These are phyloP conservation scores for Xylaria castorea DNA, from an alignment of 495 filamentous ascomycete genomes.

Conservation along the genomic window DNA sequence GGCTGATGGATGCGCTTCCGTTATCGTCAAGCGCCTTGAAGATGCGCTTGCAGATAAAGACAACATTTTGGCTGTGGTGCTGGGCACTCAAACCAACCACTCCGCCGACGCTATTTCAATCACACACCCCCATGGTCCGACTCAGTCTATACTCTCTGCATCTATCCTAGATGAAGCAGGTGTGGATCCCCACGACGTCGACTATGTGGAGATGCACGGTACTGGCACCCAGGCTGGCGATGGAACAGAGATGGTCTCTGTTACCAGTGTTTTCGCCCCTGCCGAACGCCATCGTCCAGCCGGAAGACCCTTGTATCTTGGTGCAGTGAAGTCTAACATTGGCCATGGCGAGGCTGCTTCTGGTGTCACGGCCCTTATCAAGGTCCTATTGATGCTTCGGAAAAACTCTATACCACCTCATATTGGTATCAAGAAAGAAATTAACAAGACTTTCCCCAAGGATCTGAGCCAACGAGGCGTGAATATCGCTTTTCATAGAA, in stretches of 20 bases:
- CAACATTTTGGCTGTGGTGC: slow-evolving; percentile 71
- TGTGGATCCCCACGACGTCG: slow-evolving; percentile 73
- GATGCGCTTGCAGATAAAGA: slow-evolving; percentile 80
- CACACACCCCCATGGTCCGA: slow-evolving; percentile 77
- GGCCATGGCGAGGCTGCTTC: slow-evolving; percentile 91
- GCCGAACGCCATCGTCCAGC: slow-evolving; percentile 65
- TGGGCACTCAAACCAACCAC: slow-evolving; percentile 74
- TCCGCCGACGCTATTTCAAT: slow-evolving; percentile 81
- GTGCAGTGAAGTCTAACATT: slow-evolving; percentile 86
- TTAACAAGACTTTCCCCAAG: slow-evolving; percentile 79
- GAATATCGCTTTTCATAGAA: slow-evolving; percentile 63
- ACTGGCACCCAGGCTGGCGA: slow-evolving; percentile 87
- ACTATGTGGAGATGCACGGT: slow-evolving; percentile 91
- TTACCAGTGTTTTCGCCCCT: slow-evolving; percentile 83
- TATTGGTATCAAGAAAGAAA: slow-evolving; percentile 84
- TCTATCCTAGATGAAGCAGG: slow-evolving; percentile 72
- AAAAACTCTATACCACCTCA: slow-evolving; percentile 85
- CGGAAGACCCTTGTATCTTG: slow-evolving; percentile 77
- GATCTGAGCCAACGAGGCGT: slow-evolving; percentile 78
- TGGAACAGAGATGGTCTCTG: slow-evolving; percentile 77
- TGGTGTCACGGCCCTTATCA: slow-evolving; percentile 81
- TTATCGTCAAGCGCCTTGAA: slow-evolving; percentile 76
- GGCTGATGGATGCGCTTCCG: slow-evolving; percentile 72
- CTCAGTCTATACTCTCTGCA: slow-evolving; percentile 73
- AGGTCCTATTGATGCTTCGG: slow-evolving; percentile 86